These are phyloP conservation scores for Zychaea mexicana DNA, from an alignment of 371 early-diverging fungal genomes.

Conservation along the genomic window DNA sequence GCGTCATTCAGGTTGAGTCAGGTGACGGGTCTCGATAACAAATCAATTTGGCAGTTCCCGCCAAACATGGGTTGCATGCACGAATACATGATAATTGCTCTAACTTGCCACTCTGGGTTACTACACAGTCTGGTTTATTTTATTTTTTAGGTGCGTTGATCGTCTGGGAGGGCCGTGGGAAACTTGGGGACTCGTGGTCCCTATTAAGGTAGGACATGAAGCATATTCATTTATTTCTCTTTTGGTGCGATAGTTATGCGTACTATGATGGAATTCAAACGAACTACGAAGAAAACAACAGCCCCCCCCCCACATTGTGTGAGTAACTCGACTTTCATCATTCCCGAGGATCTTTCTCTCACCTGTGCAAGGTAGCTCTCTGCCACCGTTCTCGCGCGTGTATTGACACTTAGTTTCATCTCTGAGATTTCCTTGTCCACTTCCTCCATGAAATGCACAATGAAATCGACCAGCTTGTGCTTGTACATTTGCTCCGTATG, in stretches of 20 bases:
- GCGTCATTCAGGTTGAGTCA: no score
- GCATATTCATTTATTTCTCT: background rate
- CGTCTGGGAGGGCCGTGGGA: conserved; percentile 5
- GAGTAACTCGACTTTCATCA: background rate
- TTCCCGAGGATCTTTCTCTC: conserved; percentile 7
- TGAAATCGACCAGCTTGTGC: conserved; percentile 97
- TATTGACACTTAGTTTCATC: conserved; percentile 96
- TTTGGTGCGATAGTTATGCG: background rate
- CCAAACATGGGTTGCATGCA: background rate
- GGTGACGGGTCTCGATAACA: background rate
- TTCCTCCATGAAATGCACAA: conserved; percentile 98
- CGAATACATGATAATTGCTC: background rate
- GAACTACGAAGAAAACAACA: conserved; percentile 3
- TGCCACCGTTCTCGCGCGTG: conserved; percentile 93
- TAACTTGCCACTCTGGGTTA: background rate
- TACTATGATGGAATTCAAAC: background rate
- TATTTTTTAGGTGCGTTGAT: background rate
- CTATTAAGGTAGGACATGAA: no score
- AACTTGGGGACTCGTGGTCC: conserved; percentile 5
- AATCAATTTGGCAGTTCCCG: background rate
- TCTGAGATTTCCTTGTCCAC: conserved; percentile 98
- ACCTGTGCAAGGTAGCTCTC: conserved; percentile 76
- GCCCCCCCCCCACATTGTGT: background rate
- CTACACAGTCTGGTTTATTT: background rate
- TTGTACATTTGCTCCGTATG: conserved; percentile 97